Evolutionary conservation across 2,329 filamentous ascomycete genomes (phyloP).

Genomic region (Fonsecaea erecta): DNA sequence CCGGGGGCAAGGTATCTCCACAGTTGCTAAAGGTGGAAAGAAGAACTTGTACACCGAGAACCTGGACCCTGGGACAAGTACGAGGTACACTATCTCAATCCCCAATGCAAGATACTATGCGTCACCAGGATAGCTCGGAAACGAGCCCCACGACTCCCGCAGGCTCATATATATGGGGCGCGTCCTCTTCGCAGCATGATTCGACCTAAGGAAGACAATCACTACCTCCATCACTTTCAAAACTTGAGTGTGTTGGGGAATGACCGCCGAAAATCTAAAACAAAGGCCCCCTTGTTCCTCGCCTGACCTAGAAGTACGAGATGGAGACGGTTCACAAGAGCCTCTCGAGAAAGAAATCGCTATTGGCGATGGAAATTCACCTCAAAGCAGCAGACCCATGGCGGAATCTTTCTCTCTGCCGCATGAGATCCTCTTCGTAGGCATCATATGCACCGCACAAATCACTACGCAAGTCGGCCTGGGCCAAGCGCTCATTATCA

Average conservation of each 20-base stretch:
- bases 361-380: background rate
- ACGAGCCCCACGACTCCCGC: background rate
- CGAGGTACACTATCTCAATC: background rate
- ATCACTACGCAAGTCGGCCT: constrained; percentile 57
- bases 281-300: background rate
- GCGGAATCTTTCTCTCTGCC: constrained; percentile 15
- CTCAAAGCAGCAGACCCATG: background rate
- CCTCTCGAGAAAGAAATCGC: constrained; percentile 5
- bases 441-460: constrained; percentile 45
- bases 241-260: background rate
- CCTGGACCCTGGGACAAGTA: background rate
- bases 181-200: background rate
- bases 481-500: constrained; percentile 54
- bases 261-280: background rate
- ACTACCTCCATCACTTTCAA: background rate
- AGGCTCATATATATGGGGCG: background rate
- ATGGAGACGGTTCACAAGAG: background rate
- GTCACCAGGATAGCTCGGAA: background rate
- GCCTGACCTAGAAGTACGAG: background rate
- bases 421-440: constrained; percentile 43
- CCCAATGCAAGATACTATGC: background rate
- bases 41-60: background rate
- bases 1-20: background rate
- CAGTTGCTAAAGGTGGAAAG: background rate
- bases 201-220: background rate